Evolutionary conservation across 1,139 yeast genomes (phyloP).

Genomic region (Eremothecium coryli): DNA sequence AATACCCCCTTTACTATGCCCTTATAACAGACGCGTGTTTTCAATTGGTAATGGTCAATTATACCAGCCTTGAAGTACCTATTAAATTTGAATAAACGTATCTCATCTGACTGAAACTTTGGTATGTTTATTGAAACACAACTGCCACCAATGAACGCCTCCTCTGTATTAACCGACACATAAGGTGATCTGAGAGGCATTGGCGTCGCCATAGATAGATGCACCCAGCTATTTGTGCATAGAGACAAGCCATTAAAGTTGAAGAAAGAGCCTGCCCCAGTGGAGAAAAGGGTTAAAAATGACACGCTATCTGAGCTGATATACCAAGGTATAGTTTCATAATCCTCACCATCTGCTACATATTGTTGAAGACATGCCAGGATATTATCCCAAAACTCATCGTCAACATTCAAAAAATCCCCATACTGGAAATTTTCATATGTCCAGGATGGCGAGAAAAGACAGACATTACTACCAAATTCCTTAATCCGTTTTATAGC

Average conservation of each 20-base stretch:
- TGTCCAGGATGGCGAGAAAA: conserved; percentile 39
- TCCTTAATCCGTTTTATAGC: conserved; percentile 28
- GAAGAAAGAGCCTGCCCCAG: conserved; percentile 32
- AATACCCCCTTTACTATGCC: background rate
- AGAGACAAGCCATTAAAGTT: conserved; percentile 25
- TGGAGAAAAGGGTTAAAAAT: conserved; percentile 33
- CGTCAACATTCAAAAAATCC: conserved; percentile 30
- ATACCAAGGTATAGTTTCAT: conserved; percentile 16
- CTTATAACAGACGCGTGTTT: conserved; percentile 3
- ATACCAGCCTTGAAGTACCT: conserved; percentile 5
- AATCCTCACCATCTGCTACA: conserved; percentile 11
- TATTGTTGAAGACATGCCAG: conserved; percentile 16
- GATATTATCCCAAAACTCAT: conserved; percentile 30
- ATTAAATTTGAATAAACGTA: conserved; percentile 7
- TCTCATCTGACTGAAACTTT: conserved; percentile 5
- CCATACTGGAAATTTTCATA: conserved; percentile 28
- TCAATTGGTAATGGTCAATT: conserved; percentile 2
- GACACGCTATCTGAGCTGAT: conserved; percentile 12
- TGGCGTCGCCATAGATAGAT: conserved; percentile 9
- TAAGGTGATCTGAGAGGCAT: conserved; percentile 4
- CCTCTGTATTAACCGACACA: background rate
- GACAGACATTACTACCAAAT: conserved; percentile 30
- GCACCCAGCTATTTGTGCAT: conserved; percentile 30
- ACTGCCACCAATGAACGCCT: conserved; percentile 9
- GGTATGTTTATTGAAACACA: conserved; percentile 6